phyloP scores from a whole-genome alignment of 2,329 filamentous ascomycete species.

The Metarhizium sp. region DNA sequence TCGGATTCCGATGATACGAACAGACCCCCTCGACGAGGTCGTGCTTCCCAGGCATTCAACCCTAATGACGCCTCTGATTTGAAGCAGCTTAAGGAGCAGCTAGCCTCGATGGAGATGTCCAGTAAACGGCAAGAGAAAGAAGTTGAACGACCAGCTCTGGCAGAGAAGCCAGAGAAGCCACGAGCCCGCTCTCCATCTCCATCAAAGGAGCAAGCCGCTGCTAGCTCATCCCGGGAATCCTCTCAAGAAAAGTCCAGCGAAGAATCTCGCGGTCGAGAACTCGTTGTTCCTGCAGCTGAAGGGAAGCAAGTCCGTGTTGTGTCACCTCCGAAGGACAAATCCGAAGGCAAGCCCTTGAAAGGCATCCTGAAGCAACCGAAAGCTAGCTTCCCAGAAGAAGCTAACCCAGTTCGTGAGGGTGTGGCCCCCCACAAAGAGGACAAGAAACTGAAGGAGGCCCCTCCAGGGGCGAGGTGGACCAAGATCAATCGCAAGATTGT shows the following conservation, averaged over 20 bases:
- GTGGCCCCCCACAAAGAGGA: constrained; percentile 91
- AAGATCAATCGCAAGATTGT: constrained; percentile 84
- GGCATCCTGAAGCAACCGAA: constrained; percentile 81
- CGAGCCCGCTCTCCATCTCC: constrained; percentile 11
- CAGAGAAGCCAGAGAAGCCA: constrained; percentile 7
- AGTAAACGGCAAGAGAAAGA: constrained; percentile 12
- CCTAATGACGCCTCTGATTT: constrained; percentile 43
- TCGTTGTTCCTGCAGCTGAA: constrained; percentile 21
- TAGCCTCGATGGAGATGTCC: constrained; percentile 30
- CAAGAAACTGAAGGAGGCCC: constrained; percentile 60
- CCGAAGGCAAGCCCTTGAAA: constrained; percentile 62
- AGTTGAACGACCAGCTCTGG: not conserved
- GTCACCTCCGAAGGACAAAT: constrained; percentile 56
- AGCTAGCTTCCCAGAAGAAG: constrained; percentile 77
- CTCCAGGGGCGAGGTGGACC: constrained; percentile 78
- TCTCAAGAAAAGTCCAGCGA: constrained; percentile 9
- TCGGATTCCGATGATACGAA: constrained; percentile 34
- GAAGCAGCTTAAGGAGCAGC: constrained; percentile 39
- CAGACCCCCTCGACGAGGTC: constrained; percentile 26
- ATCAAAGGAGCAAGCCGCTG: constrained; percentile 8
- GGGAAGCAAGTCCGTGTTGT: constrained; percentile 57
- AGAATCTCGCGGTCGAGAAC: constrained; percentile 33
- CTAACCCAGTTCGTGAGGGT: constrained; percentile 74
- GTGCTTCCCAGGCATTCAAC: constrained; percentile 35
- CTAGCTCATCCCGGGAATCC: constrained; percentile 7